These are phyloP conservation scores for Scenedesmus sp. DNA, from an alignment of 163 green algal genomes.

Conservation along the genomic window DNA sequence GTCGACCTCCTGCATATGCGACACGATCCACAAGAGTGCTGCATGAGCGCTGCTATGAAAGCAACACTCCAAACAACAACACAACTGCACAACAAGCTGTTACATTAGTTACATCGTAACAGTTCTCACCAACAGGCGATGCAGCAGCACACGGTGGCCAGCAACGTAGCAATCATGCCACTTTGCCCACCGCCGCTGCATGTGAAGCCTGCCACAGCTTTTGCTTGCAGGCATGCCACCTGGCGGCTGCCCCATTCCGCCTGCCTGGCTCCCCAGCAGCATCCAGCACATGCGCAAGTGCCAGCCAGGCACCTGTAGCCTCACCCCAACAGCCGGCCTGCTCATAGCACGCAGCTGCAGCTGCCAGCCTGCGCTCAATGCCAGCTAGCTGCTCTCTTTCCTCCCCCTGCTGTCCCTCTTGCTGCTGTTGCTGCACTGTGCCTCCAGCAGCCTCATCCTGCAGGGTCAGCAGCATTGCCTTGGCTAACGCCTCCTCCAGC, in stretches of 20 bases:
- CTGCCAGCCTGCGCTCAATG: not conserved
- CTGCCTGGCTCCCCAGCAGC: not conserved
- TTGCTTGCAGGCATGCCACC: conserved; percentile 28
- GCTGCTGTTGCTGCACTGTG: not conserved
- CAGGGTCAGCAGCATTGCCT: not conserved
- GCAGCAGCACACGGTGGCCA: not conserved
- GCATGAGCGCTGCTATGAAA: too few relatives aligned
- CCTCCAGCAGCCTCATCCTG: not conserved
- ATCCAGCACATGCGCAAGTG: conserved; percentile 34
- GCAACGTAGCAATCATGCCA: not conserved
- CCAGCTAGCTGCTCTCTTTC: not conserved
- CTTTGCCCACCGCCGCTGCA: not conserved
- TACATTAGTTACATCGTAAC: too few relatives aligned
- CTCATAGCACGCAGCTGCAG: conserved; percentile 18
- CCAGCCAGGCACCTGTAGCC: not conserved
- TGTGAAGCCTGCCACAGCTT: not conserved
- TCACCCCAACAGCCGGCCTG: not conserved
- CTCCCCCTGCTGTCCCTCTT: not conserved
- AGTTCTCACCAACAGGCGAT: too few relatives aligned
- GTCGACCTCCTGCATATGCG: too few relatives aligned
- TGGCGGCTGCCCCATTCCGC: conserved; percentile 3
- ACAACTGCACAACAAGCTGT: too few relatives aligned
- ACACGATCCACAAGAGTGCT: too few relatives aligned
- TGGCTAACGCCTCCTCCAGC: conserved; percentile 29
- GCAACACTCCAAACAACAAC: too few relatives aligned